Evolutionary conservation across 2,329 filamentous ascomycete genomes (phyloP), one percentile per base, ranked within the genome.

Genomic region (Botrytis paeoniae): DNA sequence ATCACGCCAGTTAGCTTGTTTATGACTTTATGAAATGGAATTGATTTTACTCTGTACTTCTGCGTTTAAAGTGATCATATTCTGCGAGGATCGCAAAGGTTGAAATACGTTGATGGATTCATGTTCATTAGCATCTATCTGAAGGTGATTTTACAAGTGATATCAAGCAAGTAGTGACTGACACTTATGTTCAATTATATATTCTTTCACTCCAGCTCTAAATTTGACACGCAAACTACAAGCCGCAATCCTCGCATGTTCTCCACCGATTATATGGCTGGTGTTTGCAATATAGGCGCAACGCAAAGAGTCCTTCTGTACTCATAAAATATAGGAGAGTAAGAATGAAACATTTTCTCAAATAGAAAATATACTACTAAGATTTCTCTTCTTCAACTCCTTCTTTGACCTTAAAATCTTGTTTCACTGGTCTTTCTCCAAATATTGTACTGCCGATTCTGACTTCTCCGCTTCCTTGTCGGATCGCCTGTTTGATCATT

Each of bases 371-470:
- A n/a, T 12, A 39, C 8, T 2, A 39, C 64, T 51, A 48, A 37
- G 71, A 71, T 69, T 76, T 76, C n/a, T 72, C 72, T n/a, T 69
- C 76, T 69, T 75, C 73, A 6, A 66, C 74, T 22, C 73, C 71
- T 1, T 48, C 71, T 54, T 77, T 76, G 20, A 78, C 76, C 20
- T 72, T 76, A 37, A 79, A 77, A 59, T 78, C 75, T 62, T 79
- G 74, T 65, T 78, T 80, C 61, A 74, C 73, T 9, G 94, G 94
- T 80, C 96, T 87, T 80, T 90, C 85, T 2, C 96, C 96, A 81
- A 99, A 99, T 73, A 99, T 97, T 2, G 93, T 95, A 80, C 94
- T 98, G 2, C 96, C 96, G 14, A 99, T 89, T 73, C 96, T 88
- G 9, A 99, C 95, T 85, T 98, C 94, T 78, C 89, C 87, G 83